Percentiles rank a stretch among this genome's conserved stretches.
phyloP scores from a whole-genome alignment of 805 yeast species.

The Starmerella roubikii region DNA sequence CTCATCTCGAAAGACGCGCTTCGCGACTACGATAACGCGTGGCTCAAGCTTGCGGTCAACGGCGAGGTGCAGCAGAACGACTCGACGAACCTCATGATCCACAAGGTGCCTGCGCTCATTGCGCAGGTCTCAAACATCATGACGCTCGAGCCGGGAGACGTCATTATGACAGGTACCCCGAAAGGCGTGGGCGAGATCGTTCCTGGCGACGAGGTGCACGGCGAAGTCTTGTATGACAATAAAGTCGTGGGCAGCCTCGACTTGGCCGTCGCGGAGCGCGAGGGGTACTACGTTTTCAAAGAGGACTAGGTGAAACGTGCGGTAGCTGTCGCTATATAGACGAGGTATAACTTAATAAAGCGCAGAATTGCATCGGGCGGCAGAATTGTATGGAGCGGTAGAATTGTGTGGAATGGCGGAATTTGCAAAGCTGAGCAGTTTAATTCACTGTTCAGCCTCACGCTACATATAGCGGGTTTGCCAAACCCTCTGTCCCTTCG shows the following conservation, averaged over 20 bases:
- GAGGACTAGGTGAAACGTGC: constrained; percentile 25
- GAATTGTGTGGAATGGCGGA: background rate
- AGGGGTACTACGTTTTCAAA: constrained; percentile 44
- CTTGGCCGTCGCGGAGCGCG: constrained; percentile 33
- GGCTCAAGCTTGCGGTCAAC: constrained; percentile 52
- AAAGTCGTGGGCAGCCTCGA: constrained; percentile 38
- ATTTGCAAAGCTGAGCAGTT: background rate
- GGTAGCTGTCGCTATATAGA: background rate
- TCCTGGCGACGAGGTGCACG: constrained; percentile 68
- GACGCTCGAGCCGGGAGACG: constrained; percentile 83
- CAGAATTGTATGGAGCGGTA: too few relatives aligned
- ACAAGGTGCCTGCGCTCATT: constrained; percentile 69
- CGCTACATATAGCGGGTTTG: background rate
- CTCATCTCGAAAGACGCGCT: constrained; percentile 54
- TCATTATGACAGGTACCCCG: constrained; percentile 92
- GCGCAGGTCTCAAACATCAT: constrained; percentile 73
- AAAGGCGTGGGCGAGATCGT: constrained; percentile 81
- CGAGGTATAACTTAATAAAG: background rate
- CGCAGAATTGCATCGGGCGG: too few relatives aligned
- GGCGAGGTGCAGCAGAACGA: constrained; percentile 58
- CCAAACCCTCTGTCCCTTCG: constrained; percentile 37
- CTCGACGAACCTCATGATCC: constrained; percentile 68
- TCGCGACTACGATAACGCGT: constrained; percentile 60
- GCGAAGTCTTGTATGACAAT: constrained; percentile 46
- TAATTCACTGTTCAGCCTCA: background rate